Evolutionary conservation across 352 stramenopile species (phyloP).

Genomic region (Synura sp.): DNA sequence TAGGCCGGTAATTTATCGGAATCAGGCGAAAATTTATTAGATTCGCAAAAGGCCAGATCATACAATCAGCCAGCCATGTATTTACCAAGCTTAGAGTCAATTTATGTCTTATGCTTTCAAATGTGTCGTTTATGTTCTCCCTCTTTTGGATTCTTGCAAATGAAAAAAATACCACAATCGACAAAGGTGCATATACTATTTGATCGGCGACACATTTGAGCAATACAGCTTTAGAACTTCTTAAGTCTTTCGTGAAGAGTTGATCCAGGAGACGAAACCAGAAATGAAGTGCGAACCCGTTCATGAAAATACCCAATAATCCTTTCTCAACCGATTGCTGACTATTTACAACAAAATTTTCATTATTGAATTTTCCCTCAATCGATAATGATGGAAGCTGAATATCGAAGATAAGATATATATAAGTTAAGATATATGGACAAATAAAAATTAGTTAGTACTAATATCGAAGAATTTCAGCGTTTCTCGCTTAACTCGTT

Average conservation of each 20-base stretch:
- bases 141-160: background rate
- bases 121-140: background rate
- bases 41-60: background rate
- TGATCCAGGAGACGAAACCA: background rate
- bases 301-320: background rate
- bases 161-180: background rate
- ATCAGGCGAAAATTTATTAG: background rate
- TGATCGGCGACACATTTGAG: background rate
- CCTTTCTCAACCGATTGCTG: background rate
- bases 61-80: conserved; percentile 5
- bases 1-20: background rate
- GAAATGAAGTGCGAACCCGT: background rate
- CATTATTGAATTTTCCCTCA: no score
- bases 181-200: background rate
- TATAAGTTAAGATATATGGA: no score
- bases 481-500: no score
- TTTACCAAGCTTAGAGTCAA: background rate
- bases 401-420: no score
- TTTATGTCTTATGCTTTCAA: background rate
- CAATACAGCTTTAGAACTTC: background rate
- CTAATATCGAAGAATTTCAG: no score
- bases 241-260: background rate
- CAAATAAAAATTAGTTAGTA: no score
- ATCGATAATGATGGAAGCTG: no score
- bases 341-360: no score